Conservation (phyloP, 2,329 filamentous ascomycete genomes). For the Sphaerulina musiva region DNA sequence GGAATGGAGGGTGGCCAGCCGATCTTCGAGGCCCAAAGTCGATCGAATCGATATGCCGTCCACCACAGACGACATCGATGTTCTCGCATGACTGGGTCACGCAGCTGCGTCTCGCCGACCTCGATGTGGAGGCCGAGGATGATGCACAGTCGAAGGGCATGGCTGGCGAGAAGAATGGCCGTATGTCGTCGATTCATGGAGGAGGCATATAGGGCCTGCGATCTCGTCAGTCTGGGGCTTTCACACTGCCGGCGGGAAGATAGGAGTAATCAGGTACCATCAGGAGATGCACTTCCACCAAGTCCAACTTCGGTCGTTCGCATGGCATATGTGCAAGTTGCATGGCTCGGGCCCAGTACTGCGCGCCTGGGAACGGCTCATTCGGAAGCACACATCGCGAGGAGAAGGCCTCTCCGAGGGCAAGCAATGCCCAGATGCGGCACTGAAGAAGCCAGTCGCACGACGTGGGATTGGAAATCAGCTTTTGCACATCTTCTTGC, state of each 20-base stretch:
- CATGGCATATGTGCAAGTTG: constrained; percentile 37
- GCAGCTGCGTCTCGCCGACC: constrained; percentile 37
- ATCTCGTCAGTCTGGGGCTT: not conserved
- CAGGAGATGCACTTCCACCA: constrained; percentile 42
- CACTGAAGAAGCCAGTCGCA: constrained; percentile 35
- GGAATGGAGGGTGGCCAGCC: constrained; percentile 31
- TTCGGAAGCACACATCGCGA: constrained; percentile 34
- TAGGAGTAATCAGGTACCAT: constrained; percentile 21
- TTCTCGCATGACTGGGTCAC: constrained; percentile 33
- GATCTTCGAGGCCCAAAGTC: constrained; percentile 33
- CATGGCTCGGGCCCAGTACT: constrained; percentile 41
- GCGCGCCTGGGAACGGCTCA: constrained; percentile 39
- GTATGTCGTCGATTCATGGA: constrained; percentile 43
- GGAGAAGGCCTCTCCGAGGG: constrained; percentile 44
- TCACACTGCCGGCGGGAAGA: too few relatives aligned
- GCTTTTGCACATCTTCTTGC: constrained; percentile 35
- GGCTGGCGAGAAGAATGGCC: constrained; percentile 41
- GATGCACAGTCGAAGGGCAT: constrained; percentile 40
- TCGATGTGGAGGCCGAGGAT: constrained; percentile 43
- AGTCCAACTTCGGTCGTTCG: constrained; percentile 41
- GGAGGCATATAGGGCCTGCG: constrained; percentile 40
- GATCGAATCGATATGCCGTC: constrained; percentile 33
- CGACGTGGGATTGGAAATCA: constrained; percentile 34
- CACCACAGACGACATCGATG: constrained; percentile 34
- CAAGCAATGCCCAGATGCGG: constrained; percentile 43